Evolutionary conservation across 306 rosid species (phyloP), one percentile per base, ranked within the genome.

Genomic region (Rosa rugosa): DNA sequence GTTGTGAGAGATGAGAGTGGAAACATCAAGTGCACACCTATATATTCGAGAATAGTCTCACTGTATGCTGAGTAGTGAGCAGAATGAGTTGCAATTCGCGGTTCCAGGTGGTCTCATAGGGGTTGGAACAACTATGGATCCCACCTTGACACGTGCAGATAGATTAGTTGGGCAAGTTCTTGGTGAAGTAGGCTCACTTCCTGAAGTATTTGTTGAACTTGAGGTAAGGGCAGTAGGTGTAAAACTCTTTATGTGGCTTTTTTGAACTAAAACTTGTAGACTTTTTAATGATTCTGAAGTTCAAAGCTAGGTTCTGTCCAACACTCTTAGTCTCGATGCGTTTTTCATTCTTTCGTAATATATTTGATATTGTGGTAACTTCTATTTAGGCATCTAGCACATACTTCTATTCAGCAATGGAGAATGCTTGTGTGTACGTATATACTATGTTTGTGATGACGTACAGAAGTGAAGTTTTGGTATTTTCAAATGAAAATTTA

Each of bases 61-160:
- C 78, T 94, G 77, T 92, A 78, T 85, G 97, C 97, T 13, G 97
- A 91, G 82, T 94, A 92, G 89, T 13, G 97, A 91, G 82, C 95
- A 92, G 89, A 94, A 94, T 72, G 97, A 91, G 88, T 90, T 94
- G 79, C 97, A 94, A 79, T 94, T 87, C 83, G 97, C 98, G 8
- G 98, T 94, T 49, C 98, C 98, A 16, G 98, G 98, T 57, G 98
- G 98, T 71, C 87, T 94, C 6, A 94, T 94, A 64, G 98, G 98
- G 45, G 95, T 94, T 69, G 98, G 98, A 34, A 90, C 98, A 57
- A 95, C 99, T 46, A 95, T 95, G 99, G 98, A 95, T 72, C 99
- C 98, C 80, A 93, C 98, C 49, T 85, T 95, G 89, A 93, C 97
- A 3, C 99, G 97, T 81, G 99, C 97, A 27, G 99, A 95, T 84